Conservation (phyloP, 2,329 filamentous ascomycete species). For the Sarocladium oryzae region DNA sequence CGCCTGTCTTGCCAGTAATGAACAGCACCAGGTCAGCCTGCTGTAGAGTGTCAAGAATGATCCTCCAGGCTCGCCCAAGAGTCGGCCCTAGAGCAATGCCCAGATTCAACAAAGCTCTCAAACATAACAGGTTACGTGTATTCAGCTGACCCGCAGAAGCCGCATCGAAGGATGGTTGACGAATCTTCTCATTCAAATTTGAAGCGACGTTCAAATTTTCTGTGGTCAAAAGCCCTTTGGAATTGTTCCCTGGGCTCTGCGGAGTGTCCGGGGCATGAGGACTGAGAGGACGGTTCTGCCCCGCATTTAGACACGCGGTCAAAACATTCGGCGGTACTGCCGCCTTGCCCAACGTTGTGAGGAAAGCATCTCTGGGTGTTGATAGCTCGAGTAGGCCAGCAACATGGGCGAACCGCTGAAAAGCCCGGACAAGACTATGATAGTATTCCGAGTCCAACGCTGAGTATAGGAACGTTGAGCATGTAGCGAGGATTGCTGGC, state of each 20-base stretch:
- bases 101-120: slow-evolving; percentile 86
- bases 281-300: slow-evolving; percentile 34
- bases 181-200: slow-evolving; percentile 49
- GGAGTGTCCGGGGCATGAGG: slow-evolving; percentile 16
- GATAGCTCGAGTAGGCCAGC: slow-evolving; percentile 77
- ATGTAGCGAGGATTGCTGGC: slow-evolving; percentile 91
- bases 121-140: slow-evolving; percentile 81
- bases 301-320: slow-evolving; percentile 50
- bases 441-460: slow-evolving; percentile 92
- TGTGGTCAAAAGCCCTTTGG: slow-evolving; percentile 65
- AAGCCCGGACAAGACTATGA: slow-evolving; percentile 81
- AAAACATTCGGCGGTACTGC: slow-evolving; percentile 79
- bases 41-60: slow-evolving; percentile 85
- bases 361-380: slow-evolving; percentile 87
- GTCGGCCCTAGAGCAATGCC: slow-evolving; percentile 92
- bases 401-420: slow-evolving; percentile 93
- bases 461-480: slow-evolving; percentile 90
- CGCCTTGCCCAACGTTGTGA: slow-evolving; percentile 89
- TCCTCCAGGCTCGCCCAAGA: slow-evolving; percentile 77
- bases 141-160: slow-evolving; percentile 53
- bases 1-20: slow-evolving; percentile 49
- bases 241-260: slow-evolving; percentile 42
- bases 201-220: slow-evolving; percentile 60
- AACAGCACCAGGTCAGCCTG: slow-evolving; percentile 86
- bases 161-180: slow-evolving; percentile 53